Evolutionary conservation across 179 eudicot species (phyloP).

Genomic region (Corrigiola litoralis): DNA sequence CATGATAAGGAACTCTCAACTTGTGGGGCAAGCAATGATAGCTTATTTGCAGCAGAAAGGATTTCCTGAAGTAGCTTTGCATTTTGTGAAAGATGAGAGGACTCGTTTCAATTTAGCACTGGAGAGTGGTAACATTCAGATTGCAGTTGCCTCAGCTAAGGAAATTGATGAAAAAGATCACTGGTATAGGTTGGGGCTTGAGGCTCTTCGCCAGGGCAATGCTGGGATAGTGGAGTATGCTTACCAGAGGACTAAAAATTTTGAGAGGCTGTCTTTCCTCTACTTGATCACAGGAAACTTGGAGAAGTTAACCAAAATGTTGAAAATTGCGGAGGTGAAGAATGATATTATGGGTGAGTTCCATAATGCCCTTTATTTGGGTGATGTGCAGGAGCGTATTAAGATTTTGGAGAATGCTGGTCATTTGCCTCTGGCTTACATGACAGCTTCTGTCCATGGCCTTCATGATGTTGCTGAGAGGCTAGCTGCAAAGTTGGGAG

Average conservation of each 20-base stretch:
- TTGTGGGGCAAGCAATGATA: constrained; percentile 94
- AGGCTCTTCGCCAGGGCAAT: constrained; percentile 96
- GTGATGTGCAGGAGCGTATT: constrained; percentile 74
- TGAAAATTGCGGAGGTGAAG: constrained; percentile 88
- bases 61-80: constrained; percentile 91
- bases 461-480: constrained; percentile 55
- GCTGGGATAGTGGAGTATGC: constrained; percentile 89
- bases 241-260: constrained; percentile 89
- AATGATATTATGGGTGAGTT: constrained; percentile 92
- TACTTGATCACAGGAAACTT: constrained; percentile 77
- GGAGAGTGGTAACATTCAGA: constrained; percentile 86
- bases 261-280: constrained; percentile 80
- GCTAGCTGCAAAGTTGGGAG: constrained; percentile 58
- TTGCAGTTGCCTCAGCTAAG: constrained; percentile 92
- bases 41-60: constrained; percentile 97
- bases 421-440: constrained; percentile 76
- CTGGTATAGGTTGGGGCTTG: constrained; percentile 89
- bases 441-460: constrained; percentile 72
- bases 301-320: constrained; percentile 74
- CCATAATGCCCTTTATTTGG: constrained; percentile 80
- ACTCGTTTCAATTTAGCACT: constrained; percentile 86
- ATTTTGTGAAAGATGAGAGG: constrained; percentile 91
- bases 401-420: constrained; percentile 71
- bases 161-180: constrained; percentile 82
- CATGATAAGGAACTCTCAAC: constrained; percentile 80